Base-by-base conservation (phyloP, 345 rosid genomes). In the Sonneratia caseolaris region DNA sequence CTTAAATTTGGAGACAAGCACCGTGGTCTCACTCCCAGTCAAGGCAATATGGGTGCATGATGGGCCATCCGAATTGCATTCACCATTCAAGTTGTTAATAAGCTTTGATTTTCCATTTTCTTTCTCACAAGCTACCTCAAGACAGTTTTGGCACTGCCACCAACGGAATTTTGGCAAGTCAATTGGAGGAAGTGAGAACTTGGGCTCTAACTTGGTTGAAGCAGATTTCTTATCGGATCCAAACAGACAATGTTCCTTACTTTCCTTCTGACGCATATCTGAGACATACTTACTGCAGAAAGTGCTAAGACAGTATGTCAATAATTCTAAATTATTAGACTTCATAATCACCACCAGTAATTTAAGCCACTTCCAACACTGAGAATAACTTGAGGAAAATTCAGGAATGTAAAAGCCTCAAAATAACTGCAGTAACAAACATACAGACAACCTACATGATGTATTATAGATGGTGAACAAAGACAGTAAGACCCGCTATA, bases 231-330 rank as follows among this genome's bases (percentile, higher is more conserved):
- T 62, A n/a, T 55, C 68, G 40, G 56, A 75, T 40, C 64, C 66
- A 45, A 75, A 75, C 13, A 72, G 74, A 70, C 55, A 70, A 66
- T 73, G 65, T 12, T 32, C 49, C 70, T 53, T 70, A 36, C 36
- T 40, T 47, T 75, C 70, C 19, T 70, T 75, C 65, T n/a, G 55
- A 51, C 78, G 78, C 74, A 64, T 75, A 48, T 71, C 78, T 42
- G 78, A 70, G 56, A 75, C 78, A 75, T 75, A 75, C 62, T 75
- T 75, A 27, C 78, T 75, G 78, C 68, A 24, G 19, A 71, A 70
- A 65, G 21, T 3, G 36, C 37, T 6, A 68, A 43, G 12, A 68
- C 37, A 42, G 11, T 42, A 14, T 35, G 37, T 68, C 37, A 42
- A 38, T 27, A 37, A 15, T 38, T 18, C 38, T 22, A 18, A 67